Percentiles rank a stretch among this genome's conserved stretches.
phyloP scores from a whole-genome alignment of 164 flowering plant species.

The Piper longum region DNA sequence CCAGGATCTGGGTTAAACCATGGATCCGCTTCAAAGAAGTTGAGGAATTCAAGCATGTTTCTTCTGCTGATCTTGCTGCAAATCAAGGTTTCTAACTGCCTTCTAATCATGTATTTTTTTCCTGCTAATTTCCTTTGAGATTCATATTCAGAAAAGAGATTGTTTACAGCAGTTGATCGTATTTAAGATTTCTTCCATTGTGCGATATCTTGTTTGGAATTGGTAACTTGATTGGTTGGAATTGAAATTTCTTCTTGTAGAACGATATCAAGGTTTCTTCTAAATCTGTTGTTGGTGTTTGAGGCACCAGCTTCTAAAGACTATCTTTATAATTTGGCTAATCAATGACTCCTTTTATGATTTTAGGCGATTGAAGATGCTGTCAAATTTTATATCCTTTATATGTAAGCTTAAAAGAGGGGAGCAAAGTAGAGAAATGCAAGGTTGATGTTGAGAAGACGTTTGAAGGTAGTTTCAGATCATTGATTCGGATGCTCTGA shows the following conservation, averaged over 20 bases:
- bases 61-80: slow-evolving; percentile 52
- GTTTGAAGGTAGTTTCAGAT: slow-evolving; percentile 14
- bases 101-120: background rate
- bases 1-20: slow-evolving; percentile 70
- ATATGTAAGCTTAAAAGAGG: slow-evolving; percentile 6
- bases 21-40: slow-evolving; percentile 71
- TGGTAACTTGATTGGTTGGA: background rate
- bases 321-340: no score
- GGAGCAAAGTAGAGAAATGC: slow-evolving; percentile 11
- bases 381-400: slow-evolving; percentile 47
- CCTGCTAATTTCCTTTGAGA: background rate
- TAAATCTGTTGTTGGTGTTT: background rate
- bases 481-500: slow-evolving; percentile 15
- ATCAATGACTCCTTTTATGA: background rate
- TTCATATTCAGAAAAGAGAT: background rate
- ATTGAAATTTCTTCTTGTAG: background rate
- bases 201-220: background rate
- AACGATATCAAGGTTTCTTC: background rate
- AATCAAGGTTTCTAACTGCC: slow-evolving; percentile 24
- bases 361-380: slow-evolving; percentile 37
- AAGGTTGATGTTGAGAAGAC: slow-evolving; percentile 17
- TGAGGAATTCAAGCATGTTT: slow-evolving; percentile 56
- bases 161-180: background rate
- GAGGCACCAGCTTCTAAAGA: no score
- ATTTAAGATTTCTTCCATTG: no score